Percentiles rank a stretch among this genome's conserved stretches.
These are phyloP conservation scores for Penicillium sp. DNA, from an alignment of 2,329 filamentous ascomycete genomes.

Conservation along the genomic window DNA sequence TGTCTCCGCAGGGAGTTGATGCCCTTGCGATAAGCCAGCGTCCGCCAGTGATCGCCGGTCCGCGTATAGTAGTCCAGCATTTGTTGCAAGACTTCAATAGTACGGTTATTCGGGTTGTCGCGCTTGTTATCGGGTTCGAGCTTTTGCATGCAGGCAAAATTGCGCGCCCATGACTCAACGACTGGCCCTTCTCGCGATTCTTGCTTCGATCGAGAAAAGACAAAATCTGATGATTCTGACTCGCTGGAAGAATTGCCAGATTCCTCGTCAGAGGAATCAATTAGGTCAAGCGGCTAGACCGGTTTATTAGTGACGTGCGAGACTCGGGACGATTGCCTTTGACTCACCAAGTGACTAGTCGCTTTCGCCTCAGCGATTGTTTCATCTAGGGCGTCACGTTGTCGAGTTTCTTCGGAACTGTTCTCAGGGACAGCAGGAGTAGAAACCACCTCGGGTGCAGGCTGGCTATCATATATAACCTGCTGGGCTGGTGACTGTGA, in stretches of 20 bases:
- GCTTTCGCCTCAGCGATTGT: slow-evolving; percentile 67
- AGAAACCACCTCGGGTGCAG: slow-evolving; percentile 1
- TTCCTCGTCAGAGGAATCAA: slow-evolving; percentile 34
- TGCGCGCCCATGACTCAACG: slow-evolving; percentile 43
- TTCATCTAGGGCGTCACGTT: slow-evolving; percentile 63
- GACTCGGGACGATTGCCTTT: slow-evolving; percentile 3
- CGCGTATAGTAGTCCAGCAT: slow-evolving; percentile 79
- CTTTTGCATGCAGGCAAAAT: slow-evolving; percentile 64
- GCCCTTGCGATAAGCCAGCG: slow-evolving; percentile 73
- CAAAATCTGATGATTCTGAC: slow-evolving; percentile 16
- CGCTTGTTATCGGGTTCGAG: slow-evolving; percentile 49
- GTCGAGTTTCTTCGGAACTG: slow-evolving; percentile 8
- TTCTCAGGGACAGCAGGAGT: slow-evolving; percentile 7
- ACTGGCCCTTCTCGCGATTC: slow-evolving; percentile 1
- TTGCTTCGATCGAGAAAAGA: background rate
- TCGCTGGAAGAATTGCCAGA: slow-evolving; percentile 21
- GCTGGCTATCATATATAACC: background rate
- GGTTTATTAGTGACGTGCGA: background rate
- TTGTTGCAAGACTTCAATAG: slow-evolving; percentile 74
- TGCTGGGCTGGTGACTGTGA: slow-evolving; percentile 20
- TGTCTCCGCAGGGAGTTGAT: slow-evolving; percentile 74
- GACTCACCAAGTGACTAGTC: slow-evolving; percentile 58
- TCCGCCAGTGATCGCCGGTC: slow-evolving; percentile 77
- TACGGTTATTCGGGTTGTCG: slow-evolving; percentile 71
- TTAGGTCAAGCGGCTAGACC: slow-evolving; percentile 37